phyloP scores from a whole-genome alignment of 139 green algal species.

The Picochlorum sp. region DNA sequence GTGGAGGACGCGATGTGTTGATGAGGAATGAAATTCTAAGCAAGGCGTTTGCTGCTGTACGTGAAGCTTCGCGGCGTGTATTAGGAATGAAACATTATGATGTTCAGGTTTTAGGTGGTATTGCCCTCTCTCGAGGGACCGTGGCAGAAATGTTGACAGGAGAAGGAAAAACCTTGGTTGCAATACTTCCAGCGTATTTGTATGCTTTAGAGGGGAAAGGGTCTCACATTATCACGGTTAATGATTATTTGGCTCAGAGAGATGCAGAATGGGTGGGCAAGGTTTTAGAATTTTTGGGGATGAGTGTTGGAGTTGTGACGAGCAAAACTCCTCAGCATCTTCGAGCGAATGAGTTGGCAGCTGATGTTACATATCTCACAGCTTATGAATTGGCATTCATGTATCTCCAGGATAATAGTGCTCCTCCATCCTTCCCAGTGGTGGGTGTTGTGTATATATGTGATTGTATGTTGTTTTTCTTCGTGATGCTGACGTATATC shows the following conservation, averaged over 20 bases:
- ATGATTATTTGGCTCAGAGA: conserved; percentile 82
- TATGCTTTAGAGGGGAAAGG: conserved; percentile 45
- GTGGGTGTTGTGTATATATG: conserved; percentile 11
- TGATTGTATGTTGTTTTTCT: not conserved
- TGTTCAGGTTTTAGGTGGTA: conserved; percentile 80
- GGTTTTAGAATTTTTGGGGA: conserved; percentile 72
- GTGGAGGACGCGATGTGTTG: too few relatives aligned
- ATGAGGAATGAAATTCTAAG: not conserved
- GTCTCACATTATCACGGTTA: conserved; percentile 89
- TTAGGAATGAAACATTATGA: conserved; percentile 92
- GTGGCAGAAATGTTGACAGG: conserved; percentile 91
- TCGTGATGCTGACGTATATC: not conserved
- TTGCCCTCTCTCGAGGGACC: conserved; percentile 81
- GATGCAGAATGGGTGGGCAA: conserved; percentile 83
- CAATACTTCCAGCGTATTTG: conserved; percentile 58
- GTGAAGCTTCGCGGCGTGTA: conserved; percentile 73
- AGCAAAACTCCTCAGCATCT: conserved; percentile 10
- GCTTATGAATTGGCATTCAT: conserved; percentile 70
- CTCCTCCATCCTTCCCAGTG: not conserved
- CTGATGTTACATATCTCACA: conserved; percentile 81
- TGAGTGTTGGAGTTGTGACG: conserved; percentile 55
- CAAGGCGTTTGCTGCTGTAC: conserved; percentile 76
- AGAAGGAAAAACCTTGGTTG: conserved; percentile 96
- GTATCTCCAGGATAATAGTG: conserved; percentile 80
- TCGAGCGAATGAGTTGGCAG: conserved; percentile 37